Base-by-base conservation (phyloP, 139 green algal species). In the Closterium sp. region DNA sequence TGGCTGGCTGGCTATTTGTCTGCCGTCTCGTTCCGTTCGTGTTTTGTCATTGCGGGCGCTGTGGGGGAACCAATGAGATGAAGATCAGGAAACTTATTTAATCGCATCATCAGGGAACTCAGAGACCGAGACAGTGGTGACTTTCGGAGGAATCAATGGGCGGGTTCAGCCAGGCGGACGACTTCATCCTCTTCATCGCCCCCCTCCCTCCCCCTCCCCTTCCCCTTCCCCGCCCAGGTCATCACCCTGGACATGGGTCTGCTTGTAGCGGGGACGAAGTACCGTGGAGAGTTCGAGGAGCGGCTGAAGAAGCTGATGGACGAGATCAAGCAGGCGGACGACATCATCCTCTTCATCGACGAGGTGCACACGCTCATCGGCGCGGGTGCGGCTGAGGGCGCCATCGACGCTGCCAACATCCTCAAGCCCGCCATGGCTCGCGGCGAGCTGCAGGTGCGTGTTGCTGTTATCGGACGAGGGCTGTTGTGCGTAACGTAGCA, bases 231-330 rank as follows among this genome's bases (percentile, higher is more conserved):
- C 4, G 4, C 33, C 12, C 94, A 99, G 96, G 97, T 99, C 12
- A 94, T 99, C 33, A 98, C 97, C 8, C 96, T 99, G 91, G 98
- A 99, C 96, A 99, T 99, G 98, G 98, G 98, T 87, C 96, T 99
- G 94, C 96, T 99, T 88, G 98, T 99, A 25, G 98, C 98, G 4
- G 98, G 98, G 85, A 99, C 98, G 94, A 99, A 99, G 97, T 99
- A 99, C 95, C 96, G 98, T 36, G 98, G 98, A 88, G 98, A 99
- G 96, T 99, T 99, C 96, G 98, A 99, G 96, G 98, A 99, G 97
- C 96, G 98, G 30, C 95, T 99, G 43, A 99, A 99, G 97, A 99
- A 99, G 97, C 96, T 99, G 69, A 99, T 99, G 98, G 97, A 99
- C 76, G 98, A 99, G 96, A 99, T 99, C 95, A 99, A 99, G 97